phyloP scores from a whole-genome alignment of 2,329 filamentous ascomycete genomes.

The Talaromyces rugulosus region DNA sequence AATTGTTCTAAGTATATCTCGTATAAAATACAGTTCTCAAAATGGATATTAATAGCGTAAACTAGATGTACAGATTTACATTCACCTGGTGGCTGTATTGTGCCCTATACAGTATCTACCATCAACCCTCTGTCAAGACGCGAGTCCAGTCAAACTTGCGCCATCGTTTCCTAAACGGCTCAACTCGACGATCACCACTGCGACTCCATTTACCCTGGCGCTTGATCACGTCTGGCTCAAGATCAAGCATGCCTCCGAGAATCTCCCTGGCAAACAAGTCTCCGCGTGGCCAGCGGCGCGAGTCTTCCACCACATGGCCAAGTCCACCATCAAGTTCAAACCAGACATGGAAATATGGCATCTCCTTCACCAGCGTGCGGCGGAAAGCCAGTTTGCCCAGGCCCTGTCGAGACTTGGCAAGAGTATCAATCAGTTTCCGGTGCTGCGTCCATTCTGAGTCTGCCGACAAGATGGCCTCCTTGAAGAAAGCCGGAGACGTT shows the following conservation, averaged over 20 bases:
- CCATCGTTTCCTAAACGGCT: conserved; percentile 80
- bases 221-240: conserved; percentile 77
- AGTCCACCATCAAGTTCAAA: conserved; percentile 88
- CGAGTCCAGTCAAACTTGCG: conserved; percentile 87
- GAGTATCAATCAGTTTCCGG: conserved; percentile 87
- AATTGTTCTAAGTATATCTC: neutral
- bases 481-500: conserved; percentile 90
- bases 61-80: neutral
- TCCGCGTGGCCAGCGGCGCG: conserved; percentile 77
- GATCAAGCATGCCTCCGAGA: conserved; percentile 85
- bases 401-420: conserved; percentile 53
- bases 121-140: conserved; percentile 50
- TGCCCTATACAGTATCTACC: neutral
- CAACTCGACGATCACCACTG: conserved; percentile 62
- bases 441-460: conserved; percentile 97
- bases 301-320: conserved; percentile 87
- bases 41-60: neutral
- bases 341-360: conserved; percentile 98
- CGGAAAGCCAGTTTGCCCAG: conserved; percentile 79
- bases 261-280: conserved; percentile 92
- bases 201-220: conserved; percentile 81
- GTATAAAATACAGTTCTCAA: neutral
- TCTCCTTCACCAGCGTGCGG: conserved; percentile 79
- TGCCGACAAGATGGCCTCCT: conserved; percentile 80
- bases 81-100: neutral